phyloP scores from a whole-genome alignment of 2,329 filamentous ascomycete species.

The Fusarium sacchari region DNA sequence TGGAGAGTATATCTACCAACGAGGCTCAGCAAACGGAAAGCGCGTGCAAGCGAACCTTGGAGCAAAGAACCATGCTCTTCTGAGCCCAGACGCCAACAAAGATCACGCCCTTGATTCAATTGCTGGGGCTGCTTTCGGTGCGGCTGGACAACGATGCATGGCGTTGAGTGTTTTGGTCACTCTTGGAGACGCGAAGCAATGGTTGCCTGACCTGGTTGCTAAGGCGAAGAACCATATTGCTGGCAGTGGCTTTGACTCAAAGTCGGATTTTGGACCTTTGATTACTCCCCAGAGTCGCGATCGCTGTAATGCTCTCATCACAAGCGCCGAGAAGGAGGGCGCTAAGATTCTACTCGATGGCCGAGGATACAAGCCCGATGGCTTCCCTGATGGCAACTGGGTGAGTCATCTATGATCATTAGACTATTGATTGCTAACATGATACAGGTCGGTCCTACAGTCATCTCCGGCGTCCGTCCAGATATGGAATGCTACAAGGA shows the following conservation, averaged over 20 bases:
- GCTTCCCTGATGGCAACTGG: slow-evolving; percentile 79
- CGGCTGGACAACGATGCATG: slow-evolving; percentile 85
- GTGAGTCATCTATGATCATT: not conserved
- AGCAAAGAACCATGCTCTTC: slow-evolving; percentile 84
- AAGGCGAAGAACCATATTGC: slow-evolving; percentile 75
- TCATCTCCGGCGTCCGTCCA: slow-evolving; percentile 78
- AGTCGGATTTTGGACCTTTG: slow-evolving; percentile 79
- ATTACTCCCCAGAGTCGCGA: slow-evolving; percentile 78
- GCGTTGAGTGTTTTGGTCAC: slow-evolving; percentile 80
- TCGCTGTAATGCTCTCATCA: slow-evolving; percentile 77
- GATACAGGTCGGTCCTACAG: slow-evolving; percentile 71
- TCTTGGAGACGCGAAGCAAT: slow-evolving; percentile 78
- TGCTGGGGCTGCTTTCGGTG: slow-evolving; percentile 82
- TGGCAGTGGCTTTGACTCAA: slow-evolving; percentile 79
- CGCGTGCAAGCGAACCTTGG: slow-evolving; percentile 84
- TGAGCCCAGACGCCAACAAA: slow-evolving; percentile 83
- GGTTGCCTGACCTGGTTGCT: slow-evolving; percentile 78
- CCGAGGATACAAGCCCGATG: slow-evolving; percentile 72
- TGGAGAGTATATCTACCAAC: slow-evolving; percentile 80
- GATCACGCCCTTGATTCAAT: slow-evolving; percentile 83
- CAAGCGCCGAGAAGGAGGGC: slow-evolving; percentile 77
- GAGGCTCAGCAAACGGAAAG: slow-evolving; percentile 81
- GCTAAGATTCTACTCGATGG: slow-evolving; percentile 81
- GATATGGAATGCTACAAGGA: slow-evolving; percentile 82
- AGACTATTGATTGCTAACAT: not conserved